phyloP scores from a whole-genome alignment of 2,329 filamentous ascomycete genomes.

The Epichloe baconii region DNA sequence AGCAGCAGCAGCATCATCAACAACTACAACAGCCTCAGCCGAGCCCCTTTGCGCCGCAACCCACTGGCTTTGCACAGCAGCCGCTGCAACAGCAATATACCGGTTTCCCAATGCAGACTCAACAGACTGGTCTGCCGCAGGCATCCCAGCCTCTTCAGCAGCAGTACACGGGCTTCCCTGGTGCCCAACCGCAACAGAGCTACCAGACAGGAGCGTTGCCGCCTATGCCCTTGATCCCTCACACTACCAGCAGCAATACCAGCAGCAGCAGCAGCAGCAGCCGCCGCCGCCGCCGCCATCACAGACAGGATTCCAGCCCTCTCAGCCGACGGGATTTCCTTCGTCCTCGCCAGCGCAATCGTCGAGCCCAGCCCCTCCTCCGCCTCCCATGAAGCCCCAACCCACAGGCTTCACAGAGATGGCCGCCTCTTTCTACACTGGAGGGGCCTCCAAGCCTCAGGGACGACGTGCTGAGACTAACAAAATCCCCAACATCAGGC shows the following conservation, averaged over 20 bases:
- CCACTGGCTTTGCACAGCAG: conserved; percentile 42
- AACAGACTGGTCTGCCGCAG: conserved; percentile 36
- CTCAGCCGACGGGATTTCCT: conserved; percentile 30
- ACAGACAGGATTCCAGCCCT: conserved; percentile 25
- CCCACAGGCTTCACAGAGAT: conserved; percentile 53
- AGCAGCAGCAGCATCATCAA: conserved; percentile 37
- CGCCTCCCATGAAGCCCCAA: conserved; percentile 52
- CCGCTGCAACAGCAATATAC: conserved; percentile 46
- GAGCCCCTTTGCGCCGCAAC: conserved; percentile 43
- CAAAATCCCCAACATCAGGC: conserved; percentile 83
- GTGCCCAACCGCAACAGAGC: conserved; percentile 41
- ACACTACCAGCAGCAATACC: conserved; percentile 47
- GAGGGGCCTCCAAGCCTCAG: conserved; percentile 30
- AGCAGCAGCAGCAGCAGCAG: conserved; percentile 39
- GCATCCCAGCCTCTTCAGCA: conserved; percentile 47
- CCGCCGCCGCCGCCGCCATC: conserved; percentile 31
- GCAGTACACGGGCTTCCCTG: conserved; percentile 54
- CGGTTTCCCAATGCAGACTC: conserved; percentile 41
- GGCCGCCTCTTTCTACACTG: conserved; percentile 51
- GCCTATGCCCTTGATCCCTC: conserved; percentile 44
- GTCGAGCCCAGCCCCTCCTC: conserved; percentile 34
- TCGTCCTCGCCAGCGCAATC: conserved; percentile 36
- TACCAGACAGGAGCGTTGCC: conserved; percentile 46
- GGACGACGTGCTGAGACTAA: conserved; percentile 36
- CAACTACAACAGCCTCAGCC: conserved; percentile 38